These are phyloP conservation scores for Phaeosphaeria sp. DNA, from an alignment of 2,329 filamentous ascomycete species.

Conservation along the genomic window DNA sequence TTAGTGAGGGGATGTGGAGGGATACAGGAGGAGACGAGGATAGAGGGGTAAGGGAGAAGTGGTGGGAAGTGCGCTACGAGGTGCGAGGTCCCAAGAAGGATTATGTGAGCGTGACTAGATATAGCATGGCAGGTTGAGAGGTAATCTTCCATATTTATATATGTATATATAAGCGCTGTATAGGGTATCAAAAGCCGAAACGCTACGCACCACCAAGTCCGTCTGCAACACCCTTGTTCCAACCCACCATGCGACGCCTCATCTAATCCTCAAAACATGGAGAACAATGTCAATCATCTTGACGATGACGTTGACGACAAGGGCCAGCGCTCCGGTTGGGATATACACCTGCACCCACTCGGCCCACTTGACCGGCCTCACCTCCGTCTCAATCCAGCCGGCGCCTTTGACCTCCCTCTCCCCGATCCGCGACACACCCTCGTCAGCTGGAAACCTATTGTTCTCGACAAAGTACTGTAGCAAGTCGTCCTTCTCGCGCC, in stretches of 20 bases:
- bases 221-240: background rate
- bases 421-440: constrained; percentile 22
- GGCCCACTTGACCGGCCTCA: constrained; percentile 45
- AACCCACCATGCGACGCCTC: background rate
- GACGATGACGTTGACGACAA: constrained; percentile 44
- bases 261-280: constrained; percentile 15
- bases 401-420: constrained; percentile 42
- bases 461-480: constrained; percentile 77
- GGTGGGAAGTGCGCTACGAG: constrained; percentile 48
- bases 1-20: constrained; percentile 55
- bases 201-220: background rate
- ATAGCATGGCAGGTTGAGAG: constrained; percentile 13
- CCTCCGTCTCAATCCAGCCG: constrained; percentile 56
- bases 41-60: constrained; percentile 2
- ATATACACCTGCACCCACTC: constrained; percentile 55
- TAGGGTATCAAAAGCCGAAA: constrained; percentile 1
- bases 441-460: constrained; percentile 80
- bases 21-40: constrained; percentile 2
- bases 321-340: constrained; percentile 43
- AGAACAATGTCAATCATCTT: constrained; percentile 32
- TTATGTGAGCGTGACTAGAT: constrained; percentile 47
- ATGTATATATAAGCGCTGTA: background rate
- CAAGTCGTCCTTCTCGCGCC: constrained; percentile 89
- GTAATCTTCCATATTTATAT: too few relatives aligned
- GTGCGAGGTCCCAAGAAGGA: constrained; percentile 51